These are phyloP conservation scores for Phytophthora sp. DNA, from an alignment of 352 stramenopile genomes.

Conservation along the genomic window DNA sequence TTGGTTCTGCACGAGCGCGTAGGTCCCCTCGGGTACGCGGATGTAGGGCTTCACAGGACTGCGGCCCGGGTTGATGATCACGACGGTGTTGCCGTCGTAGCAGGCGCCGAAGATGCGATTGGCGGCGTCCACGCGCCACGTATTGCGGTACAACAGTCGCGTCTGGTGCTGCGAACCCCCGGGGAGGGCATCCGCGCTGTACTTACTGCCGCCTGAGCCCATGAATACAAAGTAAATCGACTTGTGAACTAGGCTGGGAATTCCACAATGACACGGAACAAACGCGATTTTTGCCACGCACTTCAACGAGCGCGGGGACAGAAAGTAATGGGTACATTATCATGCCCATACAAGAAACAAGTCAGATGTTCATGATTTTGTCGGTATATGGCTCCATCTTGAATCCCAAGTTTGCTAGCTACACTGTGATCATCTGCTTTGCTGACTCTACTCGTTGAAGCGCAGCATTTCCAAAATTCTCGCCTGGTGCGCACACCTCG, in stretches of 20 bases:
- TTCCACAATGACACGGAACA: conserved; percentile 23
- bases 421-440: neutral
- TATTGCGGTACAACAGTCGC: conserved; percentile 65
- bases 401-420: conserved; percentile 12
- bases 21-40: conserved; percentile 88
- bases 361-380: neutral
- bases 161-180: conserved; percentile 54
- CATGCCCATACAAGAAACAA: conserved; percentile 20
- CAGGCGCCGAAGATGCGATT: conserved; percentile 82
- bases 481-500: neutral
- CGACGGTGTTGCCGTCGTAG: conserved; percentile 81
- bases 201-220: conserved; percentile 26
- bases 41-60: conserved; percentile 80
- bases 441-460: conserved; percentile 5
- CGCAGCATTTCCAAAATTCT: conserved; percentile 24
- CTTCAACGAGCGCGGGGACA: conserved; percentile 22
- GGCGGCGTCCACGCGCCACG: conserved; percentile 65
- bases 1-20: conserved; percentile 88
- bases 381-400: conserved; percentile 23
- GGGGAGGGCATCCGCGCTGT: conserved; percentile 22
- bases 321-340: neutral
- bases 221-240: conserved; percentile 19
- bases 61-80: conserved; percentile 77
- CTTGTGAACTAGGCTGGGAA: conserved; percentile 25
- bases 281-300: neutral